A percentile compares a stretch with the other conserved stretches of the same genome.
Conservation (phyloP, 306 rosid species). For the Crotalaria pallida region DNA sequence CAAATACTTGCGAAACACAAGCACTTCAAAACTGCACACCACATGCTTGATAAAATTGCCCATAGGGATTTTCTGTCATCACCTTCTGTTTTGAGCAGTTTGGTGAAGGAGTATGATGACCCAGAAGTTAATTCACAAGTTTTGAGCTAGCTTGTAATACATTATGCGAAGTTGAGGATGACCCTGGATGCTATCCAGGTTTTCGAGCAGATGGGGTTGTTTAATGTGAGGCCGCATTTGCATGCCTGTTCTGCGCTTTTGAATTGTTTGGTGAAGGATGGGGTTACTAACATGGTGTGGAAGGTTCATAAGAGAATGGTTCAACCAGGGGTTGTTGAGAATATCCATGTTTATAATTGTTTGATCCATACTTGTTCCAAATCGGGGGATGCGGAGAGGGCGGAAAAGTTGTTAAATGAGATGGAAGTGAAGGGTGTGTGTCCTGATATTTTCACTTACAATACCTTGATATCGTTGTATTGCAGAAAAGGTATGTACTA, state of each 20-base stretch:
- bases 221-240: slow-evolving; percentile 50
- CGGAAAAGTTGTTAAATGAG: slow-evolving; percentile 53
- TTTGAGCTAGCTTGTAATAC: slow-evolving; percentile 82
- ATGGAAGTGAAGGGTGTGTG: slow-evolving; percentile 57
- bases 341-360: slow-evolving; percentile 68
- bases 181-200: slow-evolving; percentile 71
- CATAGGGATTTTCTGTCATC: slow-evolving; percentile 60
- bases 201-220: slow-evolving; percentile 64
- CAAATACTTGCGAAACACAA: slow-evolving; percentile 52
- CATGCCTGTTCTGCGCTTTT: slow-evolving; percentile 85
- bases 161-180: slow-evolving; percentile 54
- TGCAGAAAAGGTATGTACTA: slow-evolving; percentile 73
- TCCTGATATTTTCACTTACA: slow-evolving; percentile 80
- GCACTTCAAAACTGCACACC: slow-evolving; percentile 60
- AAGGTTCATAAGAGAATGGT: slow-evolving; percentile 58
- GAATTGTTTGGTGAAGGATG: slow-evolving; percentile 63
- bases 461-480: slow-evolving; percentile 75
- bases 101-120: slow-evolving; percentile 44
- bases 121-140: slow-evolving; percentile 65
- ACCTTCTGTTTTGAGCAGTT: slow-evolving; percentile 59
- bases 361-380: slow-evolving; percentile 79
- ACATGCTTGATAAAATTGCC: slow-evolving; percentile 65
- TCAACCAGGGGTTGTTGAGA: slow-evolving; percentile 50
- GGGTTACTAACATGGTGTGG: slow-evolving; percentile 66
- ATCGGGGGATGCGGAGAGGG: slow-evolving; percentile 69